Evolutionary conservation across 164 flowering plant species (phyloP), one percentile per base, ranked within the genome.

Genomic region (Piper longum): DNA sequence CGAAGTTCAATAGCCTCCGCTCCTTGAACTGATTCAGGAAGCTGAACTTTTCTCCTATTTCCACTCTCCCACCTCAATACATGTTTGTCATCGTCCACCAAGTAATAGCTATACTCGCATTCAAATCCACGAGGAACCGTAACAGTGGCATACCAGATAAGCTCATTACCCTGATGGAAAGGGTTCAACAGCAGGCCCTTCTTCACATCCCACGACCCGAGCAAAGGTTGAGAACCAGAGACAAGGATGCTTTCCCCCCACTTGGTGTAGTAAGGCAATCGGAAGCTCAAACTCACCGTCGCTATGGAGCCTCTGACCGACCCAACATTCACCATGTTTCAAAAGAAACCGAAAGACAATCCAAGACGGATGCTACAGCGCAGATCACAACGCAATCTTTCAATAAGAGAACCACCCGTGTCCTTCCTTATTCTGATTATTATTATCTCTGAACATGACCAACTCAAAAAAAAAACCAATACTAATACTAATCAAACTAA

Each of bases 121-220:
- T 57, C 51, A 57, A 83, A 84, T 2, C 83, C 88, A 6, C 16
- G 64, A 0, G 85, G 87, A 16, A 86, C 91, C 0, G 80, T 62
- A 9, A 88, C 62, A 57, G 60, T 78, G 43, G 96, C 96, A 52
- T 71, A 26, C 97, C 98, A 92, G 61, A 92, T 65, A 41, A 92
- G 91, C 76, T 92, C 86, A 56, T 73, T 77, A 5, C 82, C 89
- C 57, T 75, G 72, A 70, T 82, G 85, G 78, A 54, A 61, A n/a
- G 96, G 91, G 55, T 57, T 83, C 79, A 92, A 69, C 12, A 81
- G 45, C 54, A 89, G 51, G 36, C 96, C 95, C 64, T 80, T 84
- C 76, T 86, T 92, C 81, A 88, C 89, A 72, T 85, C 72, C 95
- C 96, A 83, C 14, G 88, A 83, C 66, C 98, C 98, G 59, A 92